phyloP scores from a whole-genome alignment of 768 basidiomycete genomes.

The Vararia minispora region DNA sequence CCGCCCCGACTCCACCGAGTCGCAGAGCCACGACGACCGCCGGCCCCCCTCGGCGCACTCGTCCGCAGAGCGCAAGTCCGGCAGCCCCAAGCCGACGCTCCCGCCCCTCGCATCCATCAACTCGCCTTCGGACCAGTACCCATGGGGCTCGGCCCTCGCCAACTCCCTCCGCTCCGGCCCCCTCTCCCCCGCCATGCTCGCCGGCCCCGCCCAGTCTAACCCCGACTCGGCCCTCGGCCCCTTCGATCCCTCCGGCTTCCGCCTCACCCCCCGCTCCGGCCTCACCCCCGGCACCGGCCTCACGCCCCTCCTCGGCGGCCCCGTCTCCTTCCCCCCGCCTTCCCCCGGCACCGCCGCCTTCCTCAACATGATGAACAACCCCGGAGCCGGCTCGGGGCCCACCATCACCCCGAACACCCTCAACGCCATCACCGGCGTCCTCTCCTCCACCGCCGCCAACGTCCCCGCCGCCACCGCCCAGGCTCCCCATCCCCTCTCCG shows the following conservation, averaged over 20 bases:
- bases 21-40: conserved; percentile 17
- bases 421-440: conserved; percentile 70
- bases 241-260: conserved; percentile 66
- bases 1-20: conserved; percentile 20
- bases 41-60: conserved; percentile 11
- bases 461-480: conserved; percentile 48
- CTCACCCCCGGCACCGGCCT: conserved; percentile 80
- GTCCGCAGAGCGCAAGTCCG: conserved; percentile 12
- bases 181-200: conserved; percentile 92
- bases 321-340: conserved; percentile 69
- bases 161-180: conserved; percentile 89
- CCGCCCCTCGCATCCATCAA: conserved; percentile 75
- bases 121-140: conserved; percentile 48
- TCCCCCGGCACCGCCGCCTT: conserved; percentile 89
- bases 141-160: conserved; percentile 48
- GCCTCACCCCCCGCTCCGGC: conserved; percentile 78
- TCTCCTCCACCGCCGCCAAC: conserved; percentile 47
- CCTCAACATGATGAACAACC: conserved; percentile 80
- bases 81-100: conserved; percentile 58
- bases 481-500: conserved; percentile 24
- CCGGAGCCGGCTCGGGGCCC: conserved; percentile 23
- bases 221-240: conserved; percentile 24
- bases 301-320: conserved; percentile 69
- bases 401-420: conserved; percentile 60
- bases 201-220: conserved; percentile 58